phyloP scores from a whole-genome alignment of 1,284 basidiomycete species.

The Irpex sp. region DNA sequence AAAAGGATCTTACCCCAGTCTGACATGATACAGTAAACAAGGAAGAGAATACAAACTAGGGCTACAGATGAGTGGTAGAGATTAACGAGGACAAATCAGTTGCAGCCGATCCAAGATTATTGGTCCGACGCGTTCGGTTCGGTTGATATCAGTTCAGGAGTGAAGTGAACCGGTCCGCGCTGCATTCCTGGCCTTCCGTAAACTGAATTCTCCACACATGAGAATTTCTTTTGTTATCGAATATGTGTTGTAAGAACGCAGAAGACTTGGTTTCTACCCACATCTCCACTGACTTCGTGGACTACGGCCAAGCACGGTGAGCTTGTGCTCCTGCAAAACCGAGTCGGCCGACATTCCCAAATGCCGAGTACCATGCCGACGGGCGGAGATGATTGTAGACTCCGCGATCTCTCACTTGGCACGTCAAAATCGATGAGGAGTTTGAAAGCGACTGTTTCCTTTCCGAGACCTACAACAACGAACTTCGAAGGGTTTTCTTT shows the following conservation, averaged over 20 bases:
- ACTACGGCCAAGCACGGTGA: too few species aligned
- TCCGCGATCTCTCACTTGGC: neutral
- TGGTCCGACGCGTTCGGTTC: neutral
- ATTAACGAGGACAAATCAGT: neutral
- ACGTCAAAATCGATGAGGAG: neutral
- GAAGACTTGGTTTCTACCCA: too few species aligned
- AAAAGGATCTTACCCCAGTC: neutral
- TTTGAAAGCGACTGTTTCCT: neutral
- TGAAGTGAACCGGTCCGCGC: too few species aligned
- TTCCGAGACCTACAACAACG: neutral
- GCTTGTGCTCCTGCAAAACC: too few species aligned
- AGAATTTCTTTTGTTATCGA: too few species aligned
- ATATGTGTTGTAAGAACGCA: too few species aligned
- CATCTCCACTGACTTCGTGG: too few species aligned
- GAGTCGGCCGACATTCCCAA: neutral
- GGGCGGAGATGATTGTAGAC: neutral
- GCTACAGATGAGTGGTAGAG: slow-evolving; percentile 1
- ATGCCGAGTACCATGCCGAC: neutral
- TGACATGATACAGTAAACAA: slow-evolving; percentile 1
- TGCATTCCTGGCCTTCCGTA: too few species aligned
- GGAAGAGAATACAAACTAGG: neutral
- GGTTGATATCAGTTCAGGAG: neutral
- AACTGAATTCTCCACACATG: too few species aligned
- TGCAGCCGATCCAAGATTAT: neutral
- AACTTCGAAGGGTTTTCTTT: neutral